These are phyloP conservation scores for Yamadazyma scolyti DNA, from an alignment of 805 yeast species.

Conservation along the genomic window DNA sequence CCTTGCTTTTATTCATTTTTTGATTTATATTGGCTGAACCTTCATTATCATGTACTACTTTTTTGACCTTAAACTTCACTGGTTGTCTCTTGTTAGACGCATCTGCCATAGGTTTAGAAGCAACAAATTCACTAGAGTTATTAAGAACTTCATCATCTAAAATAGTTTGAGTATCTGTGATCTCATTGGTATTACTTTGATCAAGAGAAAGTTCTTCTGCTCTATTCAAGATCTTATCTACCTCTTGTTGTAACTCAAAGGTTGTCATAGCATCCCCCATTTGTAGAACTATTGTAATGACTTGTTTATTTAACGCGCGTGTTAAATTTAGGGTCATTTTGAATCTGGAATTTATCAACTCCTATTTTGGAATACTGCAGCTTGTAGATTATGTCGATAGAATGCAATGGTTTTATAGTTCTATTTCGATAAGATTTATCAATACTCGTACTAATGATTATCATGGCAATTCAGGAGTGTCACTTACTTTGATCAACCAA, in stretches of 20 bases:
- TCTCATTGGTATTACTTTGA: background rate
- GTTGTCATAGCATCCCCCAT: slow-evolving; percentile 9
- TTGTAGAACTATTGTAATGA: too few relatives aligned
- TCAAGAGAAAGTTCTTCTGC: background rate
- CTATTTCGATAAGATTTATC: slow-evolving; percentile 20
- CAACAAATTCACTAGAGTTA: background rate
- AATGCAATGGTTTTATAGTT: slow-evolving; percentile 16
- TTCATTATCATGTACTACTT: slow-evolving; percentile 23
- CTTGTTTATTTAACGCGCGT: too few relatives aligned
- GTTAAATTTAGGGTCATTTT: too few relatives aligned
- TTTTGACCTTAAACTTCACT: slow-evolving; percentile 30
- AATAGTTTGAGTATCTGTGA: background rate
- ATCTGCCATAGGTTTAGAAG: background rate
- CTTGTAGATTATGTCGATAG: too few relatives aligned
- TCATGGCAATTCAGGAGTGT: slow-evolving; percentile 21
- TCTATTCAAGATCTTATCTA: slow-evolving; percentile 8
- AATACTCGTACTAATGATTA: slow-evolving; percentile 8
- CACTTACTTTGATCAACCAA: too few relatives aligned
- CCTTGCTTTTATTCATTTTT: slow-evolving; percentile 8
- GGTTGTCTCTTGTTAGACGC: slow-evolving; percentile 17
- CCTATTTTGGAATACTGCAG: too few relatives aligned
- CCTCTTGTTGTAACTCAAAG: slow-evolving; percentile 8
- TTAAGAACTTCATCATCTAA: too few relatives aligned
- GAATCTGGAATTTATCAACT: too few relatives aligned
- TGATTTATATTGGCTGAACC: background rate